Evolutionary conservation across 2,329 filamentous ascomycete species (phyloP), one percentile per base, ranked within the genome.

Genomic region (Nemania sp.): DNA sequence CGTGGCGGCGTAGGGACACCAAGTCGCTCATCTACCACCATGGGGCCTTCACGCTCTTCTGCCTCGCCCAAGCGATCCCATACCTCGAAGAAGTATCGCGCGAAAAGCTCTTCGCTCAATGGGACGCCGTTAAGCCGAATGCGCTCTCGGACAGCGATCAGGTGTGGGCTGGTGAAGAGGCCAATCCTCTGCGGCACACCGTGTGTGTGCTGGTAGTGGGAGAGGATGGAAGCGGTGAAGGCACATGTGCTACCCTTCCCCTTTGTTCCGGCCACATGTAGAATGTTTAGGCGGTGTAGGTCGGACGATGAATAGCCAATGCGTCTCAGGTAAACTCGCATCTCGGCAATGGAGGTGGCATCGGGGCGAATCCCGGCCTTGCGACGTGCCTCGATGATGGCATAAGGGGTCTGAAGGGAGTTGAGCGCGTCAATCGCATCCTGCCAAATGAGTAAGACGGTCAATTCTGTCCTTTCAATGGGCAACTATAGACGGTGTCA

Each of bases 381-480:
- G 62, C 89, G 87, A 59, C 96, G 90, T 58, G 91, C 89, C 77
- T 97, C 90, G 20, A 98, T 87, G 59, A 93, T 87, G 56, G 91
- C 88, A 77, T 91, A 95, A 60, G 97, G 97, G 49, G 92, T 93
- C 80, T 99, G 96, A 58, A 98, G 89, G 52, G 93, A 92, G 80
- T 98, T 98, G 77, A 98, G 88, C 45, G 92, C 89, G 73, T 89
- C 85, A 70, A 98, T 90, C 55, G 95, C 96, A 79, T 96, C 93
- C 93, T 97, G 72, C 15, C 13, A 41, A 41, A 26, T 38, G 35
- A 5, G 60, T 68, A 38, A 24, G 49, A 38, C 13, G 20, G 64
- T 69, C 51, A 60, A 41, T 32, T 49, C 5, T 6, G 2, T 45
- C 35, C 3, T 24, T 26, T 20, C 20, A n/a, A 24, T 59, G 27